These are phyloP conservation scores for Colletotrichum theobromicola DNA, from an alignment of 2,329 filamentous ascomycete species.

Conservation along the genomic window DNA sequence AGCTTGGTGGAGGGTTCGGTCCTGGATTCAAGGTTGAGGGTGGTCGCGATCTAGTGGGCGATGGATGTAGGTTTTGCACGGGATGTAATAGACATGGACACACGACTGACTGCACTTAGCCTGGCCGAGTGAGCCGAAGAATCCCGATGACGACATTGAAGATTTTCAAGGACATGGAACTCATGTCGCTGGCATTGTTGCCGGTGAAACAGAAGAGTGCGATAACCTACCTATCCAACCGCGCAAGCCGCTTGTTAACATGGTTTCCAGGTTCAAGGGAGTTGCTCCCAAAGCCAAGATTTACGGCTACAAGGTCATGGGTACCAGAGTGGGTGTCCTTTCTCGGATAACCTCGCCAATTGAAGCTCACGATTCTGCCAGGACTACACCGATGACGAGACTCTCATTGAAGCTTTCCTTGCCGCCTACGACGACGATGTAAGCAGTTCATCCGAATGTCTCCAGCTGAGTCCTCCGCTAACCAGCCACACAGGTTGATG, in stretches of 20 bases:
- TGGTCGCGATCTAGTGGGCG: slow-evolving; percentile 3
- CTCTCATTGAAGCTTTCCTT: slow-evolving; percentile 15
- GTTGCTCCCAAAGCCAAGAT: slow-evolving; percentile 13
- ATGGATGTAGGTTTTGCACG: slow-evolving; percentile 21
- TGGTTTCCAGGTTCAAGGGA: not conserved
- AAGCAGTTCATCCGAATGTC: not conserved
- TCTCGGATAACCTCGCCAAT: not conserved
- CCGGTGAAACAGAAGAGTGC: slow-evolving; percentile 7
- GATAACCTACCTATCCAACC: not conserved
- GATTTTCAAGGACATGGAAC: slow-evolving; percentile 41
- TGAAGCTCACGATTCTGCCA: not conserved
- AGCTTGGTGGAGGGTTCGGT: slow-evolving; percentile 15
- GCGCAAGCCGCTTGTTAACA: not conserved
- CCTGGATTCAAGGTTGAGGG: slow-evolving; percentile 11
- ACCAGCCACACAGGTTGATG: slow-evolving; percentile 16
- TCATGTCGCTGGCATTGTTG: slow-evolving; percentile 36
- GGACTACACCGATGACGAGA: slow-evolving; percentile 16
- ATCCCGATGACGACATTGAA: slow-evolving; percentile 40
- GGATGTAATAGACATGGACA: slow-evolving; percentile 19
- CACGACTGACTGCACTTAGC: not conserved
- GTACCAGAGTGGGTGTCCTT: not conserved
- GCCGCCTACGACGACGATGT: slow-evolving; percentile 10
- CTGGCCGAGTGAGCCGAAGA: slow-evolving; percentile 27
- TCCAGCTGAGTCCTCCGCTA: not conserved
- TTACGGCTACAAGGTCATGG: slow-evolving; percentile 17